Evolutionary conservation across 768 basidiomycete genomes (phyloP), one percentile per base, ranked within the genome.

Genomic region (Lentinula edodes): DNA sequence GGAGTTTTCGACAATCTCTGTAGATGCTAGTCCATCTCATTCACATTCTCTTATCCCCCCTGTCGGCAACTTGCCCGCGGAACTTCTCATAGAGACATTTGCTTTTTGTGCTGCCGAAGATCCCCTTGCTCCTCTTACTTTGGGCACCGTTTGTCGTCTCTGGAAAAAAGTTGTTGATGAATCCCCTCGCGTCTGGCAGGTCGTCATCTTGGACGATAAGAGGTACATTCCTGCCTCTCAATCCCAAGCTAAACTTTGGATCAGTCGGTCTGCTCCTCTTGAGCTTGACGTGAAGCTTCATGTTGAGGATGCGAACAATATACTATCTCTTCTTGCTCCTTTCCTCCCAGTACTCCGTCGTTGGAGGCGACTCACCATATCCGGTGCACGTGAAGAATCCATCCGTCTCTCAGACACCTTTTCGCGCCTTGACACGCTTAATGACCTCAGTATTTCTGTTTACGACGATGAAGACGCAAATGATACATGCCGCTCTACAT

Each of bases 31-130:
- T 43, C 43, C 55, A 56, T 56, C 55, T 41, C 34, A 28, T 45
- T 58, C 23, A 43, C 56, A 15, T 32, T 28, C 18, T 58, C 42
- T 43, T 13, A 9, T 43, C 9, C 10, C 58, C 16, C 46, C 58
- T 35, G 34, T 59, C 18, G 58, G 43, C 18, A 35, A 43, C 63
- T 68, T 90, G 15, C 89, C 89, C 0, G 72, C 80, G 10, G 89
- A 91, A 61, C 69, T 91, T 12, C 77, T 90, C 32, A 76, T 83
- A 63, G 82, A 87, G 61, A 82, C 88, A 51, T 90, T 90, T 71
- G 69, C 70, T 3, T 76, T 74, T 45, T 78, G 75, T 63, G 74
- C 76, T 1, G 67, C 69, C n/a, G 74, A 72, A 32, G 76, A 81
- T n/a, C 72, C 81, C 7, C 72, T 82, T 32, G 74, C 78, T 0